Percentiles rank a stretch among this genome's conserved stretches.
These are phyloP conservation scores for Quercus lobata DNA, from an alignment of 331 rosid species.

Conservation along the genomic window DNA sequence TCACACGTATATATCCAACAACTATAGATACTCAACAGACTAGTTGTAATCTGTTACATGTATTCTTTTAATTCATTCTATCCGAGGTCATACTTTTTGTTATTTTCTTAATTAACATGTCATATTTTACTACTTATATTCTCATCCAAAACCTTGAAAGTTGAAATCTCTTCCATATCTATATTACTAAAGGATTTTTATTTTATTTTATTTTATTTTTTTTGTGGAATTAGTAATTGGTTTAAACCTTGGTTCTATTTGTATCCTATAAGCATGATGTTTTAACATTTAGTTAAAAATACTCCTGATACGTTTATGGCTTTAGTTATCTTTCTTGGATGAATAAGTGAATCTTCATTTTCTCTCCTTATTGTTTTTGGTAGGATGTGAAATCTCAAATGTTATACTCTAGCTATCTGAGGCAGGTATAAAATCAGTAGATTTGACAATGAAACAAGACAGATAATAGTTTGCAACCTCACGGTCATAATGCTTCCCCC, in stretches of 20 bases:
- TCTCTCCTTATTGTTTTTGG: background rate
- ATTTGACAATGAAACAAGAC: background rate
- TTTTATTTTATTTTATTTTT: too few relatives aligned
- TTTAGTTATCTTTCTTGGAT: background rate
- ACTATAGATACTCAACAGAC: too few relatives aligned
- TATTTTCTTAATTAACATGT: too few relatives aligned
- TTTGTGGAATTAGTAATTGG: too few relatives aligned
- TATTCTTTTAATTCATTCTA: too few relatives aligned
- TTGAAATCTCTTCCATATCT: background rate
- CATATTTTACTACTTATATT: too few relatives aligned
- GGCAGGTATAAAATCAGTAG: background rate
- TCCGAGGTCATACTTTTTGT: too few relatives aligned
- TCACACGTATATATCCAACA: too few relatives aligned
- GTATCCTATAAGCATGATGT: background rate
- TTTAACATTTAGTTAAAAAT: background rate
- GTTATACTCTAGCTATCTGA: background rate
- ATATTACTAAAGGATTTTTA: too few relatives aligned
- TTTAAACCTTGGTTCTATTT: background rate
- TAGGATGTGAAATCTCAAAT: background rate
- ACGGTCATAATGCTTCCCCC: background rate
- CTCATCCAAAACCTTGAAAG: background rate
- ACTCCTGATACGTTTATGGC: background rate
- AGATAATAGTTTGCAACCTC: background rate
- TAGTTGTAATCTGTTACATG: too few relatives aligned
- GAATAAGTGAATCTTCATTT: background rate